Evolutionary conservation across 139 green algal species (phyloP), one percentile per base, ranked within the genome.

Genomic region (Chlamydomonas sp.): DNA sequence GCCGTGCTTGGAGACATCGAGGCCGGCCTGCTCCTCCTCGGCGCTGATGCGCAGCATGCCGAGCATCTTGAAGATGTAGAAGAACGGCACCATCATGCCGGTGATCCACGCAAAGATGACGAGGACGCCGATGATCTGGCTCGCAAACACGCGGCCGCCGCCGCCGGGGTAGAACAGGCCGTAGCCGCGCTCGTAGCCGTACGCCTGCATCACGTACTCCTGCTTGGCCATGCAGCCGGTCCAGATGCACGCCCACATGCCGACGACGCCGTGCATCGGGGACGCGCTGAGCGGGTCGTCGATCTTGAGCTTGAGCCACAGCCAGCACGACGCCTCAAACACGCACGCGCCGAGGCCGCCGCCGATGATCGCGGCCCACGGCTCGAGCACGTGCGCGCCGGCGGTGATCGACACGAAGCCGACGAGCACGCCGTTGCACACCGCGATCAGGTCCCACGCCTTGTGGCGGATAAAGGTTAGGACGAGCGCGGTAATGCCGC

Each of bases 311-410:
- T 67, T 57, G 22, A 82, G 71, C 47, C 75, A 76, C 49, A 70
- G 4, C 30, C 34, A 60, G 62, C 71, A 78, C 20, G 50, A 38
- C 5, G 26, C 31, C 31, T 68, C 60, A 68, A 68, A 68, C 10
- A 68, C 60, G 48, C 39, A 10, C 59, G 71, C 87, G 28, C 77
- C 85, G 20, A 88, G 71, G 13, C 85, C 29, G 43, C 91, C 93
- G 61, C 85, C 84, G 48, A 94, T 67, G 69, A 94, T 73, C 33
- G 91, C 93, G 20, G 86, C 92, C 85, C 89, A 98, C 31, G 88
- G 84, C 71, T 91, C 79, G 26, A 90, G 35, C n/a, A 95, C 75
- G 28, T 77, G 62, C 54, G 69, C 80, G 33, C 69, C 64, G 28
- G 75, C 83, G 31, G 86, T 93, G 72, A 92, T 82, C 24, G 74